phyloP scores from a whole-genome alignment of 768 basidiomycete genomes.

The Boletus fagicola region DNA sequence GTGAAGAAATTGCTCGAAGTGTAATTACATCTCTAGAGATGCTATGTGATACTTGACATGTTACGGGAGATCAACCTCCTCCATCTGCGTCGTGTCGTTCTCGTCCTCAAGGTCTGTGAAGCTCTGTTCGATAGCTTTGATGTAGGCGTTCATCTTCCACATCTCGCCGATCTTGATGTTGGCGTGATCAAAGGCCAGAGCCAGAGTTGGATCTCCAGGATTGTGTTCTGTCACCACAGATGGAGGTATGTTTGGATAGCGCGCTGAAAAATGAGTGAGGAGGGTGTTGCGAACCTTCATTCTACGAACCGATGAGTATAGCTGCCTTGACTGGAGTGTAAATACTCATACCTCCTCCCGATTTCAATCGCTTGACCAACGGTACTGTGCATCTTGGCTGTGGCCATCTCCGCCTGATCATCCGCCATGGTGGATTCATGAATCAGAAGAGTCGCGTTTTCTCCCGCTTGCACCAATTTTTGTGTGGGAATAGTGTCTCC shows the following conservation, averaged over 20 bases:
- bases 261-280: slow-evolving; percentile 94
- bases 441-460: slow-evolving; percentile 75
- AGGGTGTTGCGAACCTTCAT: slow-evolving; percentile 84
- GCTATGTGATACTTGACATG: slow-evolving; percentile 8
- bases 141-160: slow-evolving; percentile 83
- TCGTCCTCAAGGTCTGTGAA: slow-evolving; percentile 55
- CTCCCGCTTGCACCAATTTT: slow-evolving; percentile 61
- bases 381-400: slow-evolving; percentile 82
- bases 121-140: slow-evolving; percentile 65
- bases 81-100: slow-evolving; percentile 18
- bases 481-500: slow-evolving; percentile 85
- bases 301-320: slow-evolving; percentile 37
- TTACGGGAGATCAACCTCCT: slow-evolving; percentile 23
- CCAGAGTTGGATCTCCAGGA: slow-evolving; percentile 48
- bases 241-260: slow-evolving; percentile 84
- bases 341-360: slow-evolving; percentile 55
- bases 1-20: slow-evolving; percentile 43
- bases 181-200: slow-evolving; percentile 80
- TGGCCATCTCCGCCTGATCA: slow-evolving; percentile 71
- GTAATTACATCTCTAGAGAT: slow-evolving; percentile 55
- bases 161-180: slow-evolving; percentile 71
- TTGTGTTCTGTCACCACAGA: slow-evolving; percentile 27
- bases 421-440: slow-evolving; percentile 95
- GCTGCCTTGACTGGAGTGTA: not conserved
- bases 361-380: slow-evolving; percentile 83